A percentile compares a stretch with the other conserved stretches of the same genome.
These are phyloP conservation scores for Gleditsia sinensis DNA, from an alignment of 306 rosid genomes.

Conservation along the genomic window DNA sequence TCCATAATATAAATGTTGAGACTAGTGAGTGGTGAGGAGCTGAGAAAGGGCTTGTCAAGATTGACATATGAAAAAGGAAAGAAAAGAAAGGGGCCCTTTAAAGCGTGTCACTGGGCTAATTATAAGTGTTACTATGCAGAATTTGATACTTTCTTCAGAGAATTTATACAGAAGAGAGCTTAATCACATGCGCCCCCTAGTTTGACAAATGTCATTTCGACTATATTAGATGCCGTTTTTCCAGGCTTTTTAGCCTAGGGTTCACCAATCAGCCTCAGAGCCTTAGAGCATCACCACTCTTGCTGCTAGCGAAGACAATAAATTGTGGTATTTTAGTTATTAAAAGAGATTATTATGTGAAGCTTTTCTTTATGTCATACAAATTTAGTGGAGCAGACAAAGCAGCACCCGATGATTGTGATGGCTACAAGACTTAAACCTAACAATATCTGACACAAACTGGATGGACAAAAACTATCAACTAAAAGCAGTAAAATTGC, in stretches of 20 bases:
- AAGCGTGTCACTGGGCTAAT: constrained; percentile 36
- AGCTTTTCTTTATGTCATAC: constrained; percentile 35
- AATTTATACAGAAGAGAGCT: constrained; percentile 36
- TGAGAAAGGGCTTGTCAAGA: constrained; percentile 42
- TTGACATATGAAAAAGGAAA: constrained; percentile 36
- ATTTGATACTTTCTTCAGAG: constrained; percentile 60
- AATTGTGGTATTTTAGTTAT: constrained; percentile 29
- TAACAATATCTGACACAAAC: constrained; percentile 30
- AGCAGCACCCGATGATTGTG: constrained; percentile 34
- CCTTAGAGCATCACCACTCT: too few relatives aligned
- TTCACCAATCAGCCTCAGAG: constrained; percentile 19
- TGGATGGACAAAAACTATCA: constrained; percentile 43
- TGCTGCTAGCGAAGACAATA: too few relatives aligned
- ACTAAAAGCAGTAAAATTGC: constrained; percentile 32
- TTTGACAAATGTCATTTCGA: constrained; percentile 42
- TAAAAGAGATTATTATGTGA: constrained; percentile 14
- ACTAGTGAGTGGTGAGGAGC: constrained; percentile 30
- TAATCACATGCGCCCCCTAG: constrained; percentile 17
- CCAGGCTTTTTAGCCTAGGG: constrained; percentile 36
- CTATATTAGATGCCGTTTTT: constrained; percentile 32
- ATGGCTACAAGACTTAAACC: constrained; percentile 41
- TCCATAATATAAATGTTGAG: too few relatives aligned
- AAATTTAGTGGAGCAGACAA: constrained; percentile 40
- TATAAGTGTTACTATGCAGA: constrained; percentile 42
- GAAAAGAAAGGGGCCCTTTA: constrained; percentile 22